Evolutionary conservation across 2,329 filamentous ascomycete species (phyloP).

Genomic region (Myriosclerotinia scirpicola): DNA sequence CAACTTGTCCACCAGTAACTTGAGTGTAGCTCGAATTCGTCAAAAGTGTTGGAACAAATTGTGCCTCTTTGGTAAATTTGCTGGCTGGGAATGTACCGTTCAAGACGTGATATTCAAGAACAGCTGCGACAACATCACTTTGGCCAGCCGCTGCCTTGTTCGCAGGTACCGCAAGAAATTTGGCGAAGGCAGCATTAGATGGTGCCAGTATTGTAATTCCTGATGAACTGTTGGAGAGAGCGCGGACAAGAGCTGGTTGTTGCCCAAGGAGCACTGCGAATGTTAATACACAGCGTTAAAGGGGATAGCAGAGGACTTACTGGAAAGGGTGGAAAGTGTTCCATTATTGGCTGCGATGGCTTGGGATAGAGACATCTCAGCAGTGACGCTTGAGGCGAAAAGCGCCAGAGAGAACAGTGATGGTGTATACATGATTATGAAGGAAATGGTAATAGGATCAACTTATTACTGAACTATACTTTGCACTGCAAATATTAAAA

Average conservation of each 20-base stretch:
- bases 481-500: slow-evolving; percentile 21
- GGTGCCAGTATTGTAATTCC: slow-evolving; percentile 41
- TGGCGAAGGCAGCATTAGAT: slow-evolving; percentile 42
- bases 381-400: slow-evolving; percentile 4
- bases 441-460: slow-evolving; percentile 19
- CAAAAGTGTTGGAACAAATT: slow-evolving; percentile 49
- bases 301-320: background rate
- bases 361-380: slow-evolving; percentile 12
- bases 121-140: slow-evolving; percentile 44
- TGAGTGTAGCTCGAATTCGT: slow-evolving; percentile 47
- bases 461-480: slow-evolving; percentile 14
- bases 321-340: slow-evolving; percentile 17
- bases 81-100: slow-evolving; percentile 37
- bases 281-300: background rate
- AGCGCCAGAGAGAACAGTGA: slow-evolving; percentile 10
- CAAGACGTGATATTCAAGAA: slow-evolving; percentile 43
- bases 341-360: slow-evolving; percentile 4
- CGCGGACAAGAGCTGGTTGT: slow-evolving; percentile 14
- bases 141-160: slow-evolving; percentile 37
- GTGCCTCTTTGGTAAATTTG: slow-evolving; percentile 41
- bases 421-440: slow-evolving; percentile 22
- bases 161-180: slow-evolving; percentile 41
- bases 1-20: slow-evolving; percentile 51
- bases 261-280: slow-evolving; percentile 19
- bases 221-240: slow-evolving; percentile 16